These are phyloP conservation scores for Vitis labrusca DNA, from an alignment of 164 flowering plant species.

Conservation along the genomic window DNA sequence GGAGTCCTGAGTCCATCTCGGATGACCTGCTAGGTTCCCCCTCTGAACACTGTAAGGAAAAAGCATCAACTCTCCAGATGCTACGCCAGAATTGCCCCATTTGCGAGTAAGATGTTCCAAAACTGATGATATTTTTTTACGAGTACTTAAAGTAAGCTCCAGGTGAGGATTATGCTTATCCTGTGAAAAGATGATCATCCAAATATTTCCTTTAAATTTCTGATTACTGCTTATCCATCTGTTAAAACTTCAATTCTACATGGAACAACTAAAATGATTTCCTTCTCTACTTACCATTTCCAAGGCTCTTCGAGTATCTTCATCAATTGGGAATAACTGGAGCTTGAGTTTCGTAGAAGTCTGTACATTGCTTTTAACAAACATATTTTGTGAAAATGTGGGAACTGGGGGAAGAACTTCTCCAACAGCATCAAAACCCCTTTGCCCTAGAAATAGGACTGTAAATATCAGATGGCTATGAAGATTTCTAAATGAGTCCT, in stretches of 20 bases:
- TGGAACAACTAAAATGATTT: conserved; percentile 2
- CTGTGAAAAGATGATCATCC: conserved; percentile 34
- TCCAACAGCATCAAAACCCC: conserved; percentile 21
- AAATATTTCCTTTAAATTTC: not conserved
- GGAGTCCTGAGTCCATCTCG: conserved; percentile 81
- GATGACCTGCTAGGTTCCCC: conserved; percentile 47
- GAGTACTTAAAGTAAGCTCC: conserved; percentile 86
- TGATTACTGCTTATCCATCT: not conserved
- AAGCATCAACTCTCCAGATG: conserved; percentile 73
- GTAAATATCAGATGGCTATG: not conserved
- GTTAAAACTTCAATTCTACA: conserved; percentile 2
- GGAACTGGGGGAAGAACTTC: conserved; percentile 27
- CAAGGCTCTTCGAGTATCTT: conserved; percentile 70
- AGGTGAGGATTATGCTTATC: conserved; percentile 90
- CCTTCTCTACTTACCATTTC: conserved; percentile 66
- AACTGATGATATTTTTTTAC: conserved; percentile 93
- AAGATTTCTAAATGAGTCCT: not conserved
- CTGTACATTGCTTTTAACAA: conserved; percentile 36
- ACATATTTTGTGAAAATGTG: conserved; percentile 22
- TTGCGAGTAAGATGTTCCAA: conserved; percentile 91
- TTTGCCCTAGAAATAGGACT: conserved; percentile 36
- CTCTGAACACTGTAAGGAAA: conserved; percentile 69
- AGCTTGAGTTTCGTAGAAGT: conserved; percentile 71
- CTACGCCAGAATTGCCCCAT: conserved; percentile 83
- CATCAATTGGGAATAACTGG: conserved; percentile 94